A percentile compares a stretch with the other conserved stretches of the same genome.
phyloP scores from a whole-genome alignment of 75 land plant species.

The Sequoia sempervirens region DNA sequence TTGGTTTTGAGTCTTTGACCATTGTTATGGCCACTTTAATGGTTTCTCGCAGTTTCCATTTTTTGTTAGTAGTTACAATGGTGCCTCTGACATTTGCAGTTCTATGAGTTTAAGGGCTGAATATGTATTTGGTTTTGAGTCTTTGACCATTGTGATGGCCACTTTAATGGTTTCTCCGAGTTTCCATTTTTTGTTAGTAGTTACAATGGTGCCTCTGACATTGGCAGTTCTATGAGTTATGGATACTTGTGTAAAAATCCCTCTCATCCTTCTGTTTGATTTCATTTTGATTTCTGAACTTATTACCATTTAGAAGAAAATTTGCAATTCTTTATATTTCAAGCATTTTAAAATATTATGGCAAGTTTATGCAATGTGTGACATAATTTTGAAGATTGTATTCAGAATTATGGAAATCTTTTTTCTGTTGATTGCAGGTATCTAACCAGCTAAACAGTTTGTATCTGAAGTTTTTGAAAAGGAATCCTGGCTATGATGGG shows the following conservation, averaged over 20 bases:
- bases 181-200: neutral
- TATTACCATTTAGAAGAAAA: neutral
- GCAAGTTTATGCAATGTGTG: neutral
- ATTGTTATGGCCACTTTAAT: neutral
- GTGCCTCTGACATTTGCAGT: neutral
- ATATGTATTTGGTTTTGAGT: neutral
- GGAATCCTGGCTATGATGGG: constrained; percentile 96
- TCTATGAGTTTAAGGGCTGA: neutral
- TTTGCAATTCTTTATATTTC: neutral
- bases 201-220: neutral
- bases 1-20: neutral
- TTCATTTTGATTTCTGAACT: neutral
- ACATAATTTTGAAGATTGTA: neutral
- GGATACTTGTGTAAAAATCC: neutral
- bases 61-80: neutral
- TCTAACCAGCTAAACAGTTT: constrained; percentile 76
- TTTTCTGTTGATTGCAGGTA: constrained; percentile 46
- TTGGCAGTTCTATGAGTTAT: neutral
- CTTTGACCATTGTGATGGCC: neutral
- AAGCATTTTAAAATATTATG: neutral
- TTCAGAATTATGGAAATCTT: neutral
- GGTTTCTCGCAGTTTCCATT: neutral
- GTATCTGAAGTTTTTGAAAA: constrained; percentile 74
- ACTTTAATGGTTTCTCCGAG: neutral
- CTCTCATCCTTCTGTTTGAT: neutral